Conservation (phyloP, 768 basidiomycete genomes). For the Paxillus rubicundulus region DNA sequence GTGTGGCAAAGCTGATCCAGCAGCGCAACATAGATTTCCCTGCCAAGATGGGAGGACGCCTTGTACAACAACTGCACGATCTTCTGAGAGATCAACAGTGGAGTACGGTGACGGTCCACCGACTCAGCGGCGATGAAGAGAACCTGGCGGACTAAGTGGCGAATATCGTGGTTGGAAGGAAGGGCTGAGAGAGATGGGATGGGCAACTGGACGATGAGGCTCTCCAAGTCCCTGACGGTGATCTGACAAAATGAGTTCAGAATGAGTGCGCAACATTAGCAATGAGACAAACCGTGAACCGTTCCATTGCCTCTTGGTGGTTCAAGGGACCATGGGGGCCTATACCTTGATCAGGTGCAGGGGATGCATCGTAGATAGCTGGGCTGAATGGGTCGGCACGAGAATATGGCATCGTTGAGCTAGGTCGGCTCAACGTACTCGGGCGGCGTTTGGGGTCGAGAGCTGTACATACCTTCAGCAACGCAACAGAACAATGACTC, state of each 20-base stretch:
- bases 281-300: slow-evolving; percentile 61
- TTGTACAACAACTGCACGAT: slow-evolving; percentile 95
- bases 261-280: not conserved
- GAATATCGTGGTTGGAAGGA: slow-evolving; percentile 83
- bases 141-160: slow-evolving; percentile 80
- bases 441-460: slow-evolving; percentile 57
- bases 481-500: not conserved
- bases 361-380: slow-evolving; percentile 57
- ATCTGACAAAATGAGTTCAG: slow-evolving; percentile 16
- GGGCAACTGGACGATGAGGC: slow-evolving; percentile 72
- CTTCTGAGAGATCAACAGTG: slow-evolving; percentile 92
- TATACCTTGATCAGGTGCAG: slow-evolving; percentile 52
- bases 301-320: slow-evolving; percentile 86
- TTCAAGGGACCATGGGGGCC: slow-evolving; percentile 46
- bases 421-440: slow-evolving; percentile 56
- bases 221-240: slow-evolving; percentile 66
- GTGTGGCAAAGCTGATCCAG: slow-evolving; percentile 85
- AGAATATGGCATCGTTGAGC: slow-evolving; percentile 69
- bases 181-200: slow-evolving; percentile 65
- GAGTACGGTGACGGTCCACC: slow-evolving; percentile 77
- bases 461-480: slow-evolving; percentile 32
- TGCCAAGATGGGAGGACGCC: slow-evolving; percentile 76
- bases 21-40: slow-evolving; percentile 90
- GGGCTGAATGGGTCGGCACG: slow-evolving; percentile 43
- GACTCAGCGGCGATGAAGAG: slow-evolving; percentile 79